Percentiles rank a stretch among this genome's conserved stretches.
These are phyloP conservation scores for Pythium utonaiense DNA, from an alignment of 352 stramenopile species.

Conservation along the genomic window DNA sequence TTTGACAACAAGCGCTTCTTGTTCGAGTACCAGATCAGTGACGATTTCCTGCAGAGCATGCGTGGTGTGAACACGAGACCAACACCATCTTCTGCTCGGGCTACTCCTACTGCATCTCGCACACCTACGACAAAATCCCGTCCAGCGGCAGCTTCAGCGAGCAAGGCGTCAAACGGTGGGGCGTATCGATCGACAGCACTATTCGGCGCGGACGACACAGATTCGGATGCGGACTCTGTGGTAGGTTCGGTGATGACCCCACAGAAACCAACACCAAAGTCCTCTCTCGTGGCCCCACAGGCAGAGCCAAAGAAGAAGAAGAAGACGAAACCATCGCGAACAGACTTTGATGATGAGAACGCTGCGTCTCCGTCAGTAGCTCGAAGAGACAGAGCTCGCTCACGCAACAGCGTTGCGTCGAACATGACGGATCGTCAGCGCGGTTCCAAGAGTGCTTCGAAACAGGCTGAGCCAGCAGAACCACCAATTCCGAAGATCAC, in stretches of 20 bases:
- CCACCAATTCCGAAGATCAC: constrained; percentile 29
- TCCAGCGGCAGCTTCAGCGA: neutral
- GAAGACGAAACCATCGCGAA: constrained; percentile 24
- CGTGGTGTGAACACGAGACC: constrained; percentile 14
- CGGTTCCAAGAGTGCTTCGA: neutral
- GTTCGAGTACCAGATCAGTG: constrained; percentile 61
- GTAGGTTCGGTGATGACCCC: constrained; percentile 25
- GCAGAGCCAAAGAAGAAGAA: constrained; percentile 23
- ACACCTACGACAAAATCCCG: constrained; percentile 5
- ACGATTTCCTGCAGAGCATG: constrained; percentile 34
- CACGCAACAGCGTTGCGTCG: constrained; percentile 22
- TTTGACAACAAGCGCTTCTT: constrained; percentile 58
- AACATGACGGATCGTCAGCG: neutral
- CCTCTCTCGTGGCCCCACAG: neutral
- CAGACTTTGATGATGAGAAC: constrained; percentile 17
- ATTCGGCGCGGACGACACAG: constrained; percentile 51
- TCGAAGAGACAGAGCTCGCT: constrained; percentile 20
- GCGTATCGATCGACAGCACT: constrained; percentile 34
- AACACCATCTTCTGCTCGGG: constrained; percentile 4
- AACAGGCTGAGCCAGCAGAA: constrained; percentile 4
- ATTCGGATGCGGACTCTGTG: constrained; percentile 60
- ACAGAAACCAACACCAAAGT: neutral
- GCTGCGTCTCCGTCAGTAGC: neutral
- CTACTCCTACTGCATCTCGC: neutral
- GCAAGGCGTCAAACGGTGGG: constrained; percentile 4